Evolutionary conservation across 176 grass and related monocot species (phyloP).

Genomic region (Oryza australiensis): DNA sequence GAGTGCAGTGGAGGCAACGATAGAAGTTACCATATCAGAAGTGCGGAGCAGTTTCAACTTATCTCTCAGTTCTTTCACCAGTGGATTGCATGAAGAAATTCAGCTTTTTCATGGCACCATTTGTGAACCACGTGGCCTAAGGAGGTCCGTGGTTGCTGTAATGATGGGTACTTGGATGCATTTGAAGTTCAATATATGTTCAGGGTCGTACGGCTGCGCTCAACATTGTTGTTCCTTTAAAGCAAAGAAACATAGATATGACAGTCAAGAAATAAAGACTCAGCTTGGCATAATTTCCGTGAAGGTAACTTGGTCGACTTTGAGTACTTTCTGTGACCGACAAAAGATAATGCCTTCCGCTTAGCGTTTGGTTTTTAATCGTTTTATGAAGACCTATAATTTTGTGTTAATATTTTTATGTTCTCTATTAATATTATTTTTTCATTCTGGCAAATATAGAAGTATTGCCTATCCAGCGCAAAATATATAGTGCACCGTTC

Average conservation of each 20-base stretch:
- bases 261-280: not conserved
- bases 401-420: too few species aligned
- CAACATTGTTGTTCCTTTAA: not conserved
- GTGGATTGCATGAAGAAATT: not conserved
- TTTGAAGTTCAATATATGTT: not conserved
- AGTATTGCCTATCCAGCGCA: too few species aligned
- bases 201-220: too few species aligned
- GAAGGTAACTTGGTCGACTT: slow-evolving; percentile 4
- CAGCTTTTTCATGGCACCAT: not conserved
- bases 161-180: not conserved
- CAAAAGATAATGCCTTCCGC: too few species aligned
- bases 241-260: not conserved
- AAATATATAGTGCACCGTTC: too few species aligned
- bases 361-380: too few species aligned
- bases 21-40: slow-evolving; percentile 6
- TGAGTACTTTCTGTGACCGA: too few species aligned
- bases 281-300: not conserved
- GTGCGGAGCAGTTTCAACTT: not conserved
- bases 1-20: not conserved
- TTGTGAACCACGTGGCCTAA: not conserved
- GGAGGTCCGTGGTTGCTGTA: slow-evolving; percentile 11
- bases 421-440: too few species aligned
- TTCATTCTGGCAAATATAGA: too few species aligned
- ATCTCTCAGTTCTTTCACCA: not conserved
- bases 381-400: too few species aligned